Evolutionary conservation across 1,139 yeast species (phyloP).

Genomic region (Wickerhamomyces sp.): DNA sequence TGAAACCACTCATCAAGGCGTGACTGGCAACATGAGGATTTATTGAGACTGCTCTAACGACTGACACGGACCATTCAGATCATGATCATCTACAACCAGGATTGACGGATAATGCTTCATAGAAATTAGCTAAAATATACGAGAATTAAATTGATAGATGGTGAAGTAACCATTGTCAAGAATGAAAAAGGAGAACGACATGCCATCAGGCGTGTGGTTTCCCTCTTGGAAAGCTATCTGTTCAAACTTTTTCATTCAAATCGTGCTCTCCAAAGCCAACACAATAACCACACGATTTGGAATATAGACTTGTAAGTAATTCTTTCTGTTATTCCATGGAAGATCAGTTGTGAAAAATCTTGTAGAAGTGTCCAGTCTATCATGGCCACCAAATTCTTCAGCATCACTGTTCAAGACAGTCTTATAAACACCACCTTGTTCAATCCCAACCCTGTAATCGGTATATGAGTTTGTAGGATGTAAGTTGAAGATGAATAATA

Average conservation of each 20-base stretch:
- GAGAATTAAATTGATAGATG: too few relatives aligned
- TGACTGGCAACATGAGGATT: too few relatives aligned
- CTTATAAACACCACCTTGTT: slow-evolving; percentile 68
- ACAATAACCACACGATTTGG: slow-evolving; percentile 82
- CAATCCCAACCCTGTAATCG: slow-evolving; percentile 88
- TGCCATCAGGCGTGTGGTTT: too few relatives aligned
- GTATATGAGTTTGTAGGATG: slow-evolving; percentile 79
- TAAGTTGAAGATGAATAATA: slow-evolving; percentile 82
- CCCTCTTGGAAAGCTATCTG: too few relatives aligned
- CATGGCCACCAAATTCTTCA: slow-evolving; percentile 74
- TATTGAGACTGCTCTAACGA: too few relatives aligned
- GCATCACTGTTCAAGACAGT: slow-evolving; percentile 75
- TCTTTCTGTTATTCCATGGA: slow-evolving; percentile 74
- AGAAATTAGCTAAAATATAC: too few relatives aligned
- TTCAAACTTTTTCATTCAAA: background rate
- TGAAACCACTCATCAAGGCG: too few relatives aligned
- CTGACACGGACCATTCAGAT: too few relatives aligned
- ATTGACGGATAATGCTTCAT: too few relatives aligned
- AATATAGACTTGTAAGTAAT: slow-evolving; percentile 75
- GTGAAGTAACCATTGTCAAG: background rate
- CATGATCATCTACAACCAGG: too few relatives aligned
- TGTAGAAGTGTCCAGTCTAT: slow-evolving; percentile 52
- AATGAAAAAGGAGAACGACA: background rate
- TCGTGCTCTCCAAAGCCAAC: slow-evolving; percentile 36
- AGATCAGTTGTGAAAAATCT: slow-evolving; percentile 66